Conservation (phyloP, 2,329 filamentous ascomycete species). For the Verticillium longisporum region DNA sequence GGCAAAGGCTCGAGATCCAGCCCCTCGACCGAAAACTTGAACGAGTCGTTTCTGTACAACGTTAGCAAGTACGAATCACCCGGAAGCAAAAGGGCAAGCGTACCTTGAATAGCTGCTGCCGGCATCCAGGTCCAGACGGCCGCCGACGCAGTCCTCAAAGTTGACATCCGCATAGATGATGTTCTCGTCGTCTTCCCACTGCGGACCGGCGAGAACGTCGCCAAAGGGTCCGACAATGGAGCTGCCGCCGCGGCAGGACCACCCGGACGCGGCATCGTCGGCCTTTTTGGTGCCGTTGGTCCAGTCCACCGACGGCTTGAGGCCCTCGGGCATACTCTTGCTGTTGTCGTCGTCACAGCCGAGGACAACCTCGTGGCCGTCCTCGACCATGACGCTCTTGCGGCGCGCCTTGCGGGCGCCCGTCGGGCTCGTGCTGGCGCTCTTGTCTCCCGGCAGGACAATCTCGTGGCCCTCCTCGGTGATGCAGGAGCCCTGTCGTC, state of each 20-base stretch:
- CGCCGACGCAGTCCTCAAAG: constrained; percentile 80
- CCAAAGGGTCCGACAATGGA: constrained; percentile 75
- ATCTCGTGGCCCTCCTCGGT: constrained; percentile 26
- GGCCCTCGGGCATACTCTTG: background rate
- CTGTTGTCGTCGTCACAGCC: constrained; percentile 20
- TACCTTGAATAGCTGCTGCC: constrained; percentile 79
- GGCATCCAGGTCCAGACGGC: constrained; percentile 75
- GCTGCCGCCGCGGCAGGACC: constrained; percentile 69
- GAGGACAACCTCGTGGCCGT: constrained; percentile 49
- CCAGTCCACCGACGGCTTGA: constrained; percentile 2
- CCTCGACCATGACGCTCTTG: constrained; percentile 41
- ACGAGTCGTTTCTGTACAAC: constrained; percentile 46
- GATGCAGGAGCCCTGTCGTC: constrained; percentile 31
- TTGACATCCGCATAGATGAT: constrained; percentile 70
- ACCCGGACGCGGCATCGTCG: constrained; percentile 26
- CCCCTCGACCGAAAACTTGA: constrained; percentile 53
- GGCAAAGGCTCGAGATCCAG: constrained; percentile 52
- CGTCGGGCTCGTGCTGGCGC: constrained; percentile 3
- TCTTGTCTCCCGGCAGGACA: constrained; percentile 6
- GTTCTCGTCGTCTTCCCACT: constrained; percentile 72
- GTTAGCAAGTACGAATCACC: background rate
- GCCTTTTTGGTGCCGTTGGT: background rate
- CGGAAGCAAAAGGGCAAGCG: constrained; percentile 18
- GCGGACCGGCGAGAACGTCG: constrained; percentile 69
- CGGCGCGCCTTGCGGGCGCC: background rate